Evolutionary conservation across 495 filamentous ascomycete genomes (phyloP), one percentile per base, ranked within the genome.

Genomic region (Penicillium cinerascens): DNA sequence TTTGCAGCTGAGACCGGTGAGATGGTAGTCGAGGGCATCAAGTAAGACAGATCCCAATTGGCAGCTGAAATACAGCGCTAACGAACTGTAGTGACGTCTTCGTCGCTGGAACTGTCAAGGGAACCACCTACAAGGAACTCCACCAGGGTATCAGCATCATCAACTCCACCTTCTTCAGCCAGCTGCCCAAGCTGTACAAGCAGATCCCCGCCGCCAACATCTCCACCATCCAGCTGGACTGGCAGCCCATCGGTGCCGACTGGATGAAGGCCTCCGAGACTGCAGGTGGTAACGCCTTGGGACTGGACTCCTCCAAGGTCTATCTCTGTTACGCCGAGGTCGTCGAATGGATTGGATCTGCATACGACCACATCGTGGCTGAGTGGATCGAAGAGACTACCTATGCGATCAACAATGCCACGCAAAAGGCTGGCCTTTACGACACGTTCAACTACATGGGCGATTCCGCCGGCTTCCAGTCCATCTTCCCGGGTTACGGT

Each of bases 401-500:
- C 1, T 56, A 68, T 33, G 46, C 53, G 42, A 72, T 69, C 41
- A 71, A 71, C 59, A 64, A 65, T 33, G 64, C 62, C 2, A 69
- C 68, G 10, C 47, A 64, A 44, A 57, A 59, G 51, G 68, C 63
- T 15, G 64, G 64, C 6, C 49, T 67, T 16, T 66, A 68, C 25
- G 65, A 69, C 46, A 15, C 54, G 0, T 69, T 72, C 52, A 68
- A 70, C 54, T 69, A 69, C 37, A 68, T 71, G 46, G 64, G 64
- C 22, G 64, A 69, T 33, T 27, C 65, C 0, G 69, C 65, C 13
- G 59, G 63, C 0, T 72, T 68, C 56, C 69, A 69, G 61, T 54
- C 47, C 3, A 66, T 69, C 47, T 70, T 82, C 11, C 59, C 49
- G 0, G 69, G 77, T 5, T 83, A 81, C 61, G 80, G 80, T 0